Evolutionary conservation across 306 rosid species (phyloP), one percentile per base, ranked within the genome.

Genomic region (Hippophae tibetana): DNA sequence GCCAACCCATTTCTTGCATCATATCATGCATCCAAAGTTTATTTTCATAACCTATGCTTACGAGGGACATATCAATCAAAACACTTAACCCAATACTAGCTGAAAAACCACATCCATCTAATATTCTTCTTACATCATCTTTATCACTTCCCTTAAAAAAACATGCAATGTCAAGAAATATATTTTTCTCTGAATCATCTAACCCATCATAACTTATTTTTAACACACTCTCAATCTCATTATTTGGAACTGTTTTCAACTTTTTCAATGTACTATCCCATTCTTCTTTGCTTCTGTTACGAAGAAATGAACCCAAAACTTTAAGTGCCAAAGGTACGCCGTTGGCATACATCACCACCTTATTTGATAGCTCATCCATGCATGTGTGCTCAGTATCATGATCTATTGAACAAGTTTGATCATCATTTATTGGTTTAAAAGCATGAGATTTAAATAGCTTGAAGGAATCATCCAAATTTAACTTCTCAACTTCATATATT

Each of bases 1-100:
- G 69, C 27, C 51, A 46, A 43, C 47, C 73, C 69, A 72, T 65
- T 44, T 65, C 62, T 56, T 75, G 69, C 41, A 75, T 23, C 13
- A 66, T 52, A 53, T 66, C 69, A 10, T 70, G 72, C 76, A 77
- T 72, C 44, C 56, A 42, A 12, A 49, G 5, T 6, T 4, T 5
- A 49, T 13, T 49, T 12, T 13, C 8, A 5, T 8, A 7, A 49
- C 2, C 8, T 3, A 13, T 7, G 14, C 18, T 12, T 5, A 49
- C 0, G 1, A 49, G 23, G 14, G 53, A 49, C 13, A 5, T 49
- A 1, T 49, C 53, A 5, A 0, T 49, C 23, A 49, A 23, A 49
- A 49, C 53, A 49, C 25, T 49, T 0, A 49, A 12, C 14, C 7
- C 53, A 12, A 49, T 13, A 12, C 14, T 49, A 12, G 53, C 8